Percentiles rank a stretch among this genome's conserved stretches.
Conservation (phyloP, 2,329 filamentous ascomycete genomes). For the Dendrostoma leiphaemia region DNA sequence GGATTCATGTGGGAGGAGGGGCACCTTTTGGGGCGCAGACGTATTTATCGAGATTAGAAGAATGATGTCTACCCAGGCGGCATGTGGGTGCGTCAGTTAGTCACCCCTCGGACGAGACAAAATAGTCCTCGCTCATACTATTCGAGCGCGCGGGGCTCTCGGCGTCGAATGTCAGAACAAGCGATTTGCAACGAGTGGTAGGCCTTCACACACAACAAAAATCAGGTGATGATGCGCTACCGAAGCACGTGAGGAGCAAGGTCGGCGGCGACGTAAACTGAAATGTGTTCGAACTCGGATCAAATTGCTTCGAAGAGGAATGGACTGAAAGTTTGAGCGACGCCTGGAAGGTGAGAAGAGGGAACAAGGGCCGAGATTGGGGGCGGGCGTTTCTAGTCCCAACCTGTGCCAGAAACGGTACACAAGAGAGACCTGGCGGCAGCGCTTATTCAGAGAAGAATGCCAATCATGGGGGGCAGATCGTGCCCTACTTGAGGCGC, state of each 20-base stretch:
- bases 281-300: conserved; percentile 4
- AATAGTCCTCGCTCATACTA: neutral
- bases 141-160: neutral
- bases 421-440: conserved; percentile 14
- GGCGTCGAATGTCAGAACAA: conserved; percentile 1
- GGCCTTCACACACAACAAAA: no score
- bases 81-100: conserved; percentile 11
- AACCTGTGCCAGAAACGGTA: no score
- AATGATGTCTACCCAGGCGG: conserved; percentile 9
- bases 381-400: conserved; percentile 17
- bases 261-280: neutral
- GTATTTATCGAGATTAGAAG: conserved; percentile 12
- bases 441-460: conserved; percentile 19
- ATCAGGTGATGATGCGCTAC: no score
- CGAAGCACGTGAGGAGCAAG: no score
- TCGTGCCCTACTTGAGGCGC: neutral
- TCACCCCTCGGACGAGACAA: conserved; percentile 6
- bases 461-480: conserved; percentile 15
- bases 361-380: conserved; percentile 11
- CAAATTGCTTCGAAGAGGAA: conserved; percentile 3
- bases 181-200: neutral
- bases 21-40: conserved; percentile 13
- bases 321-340: conserved; percentile 7
- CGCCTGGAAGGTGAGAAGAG: conserved; percentile 4
- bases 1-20: conserved; percentile 21